A percentile compares a stretch with the other conserved stretches of the same genome.
phyloP scores from a whole-genome alignment of 495 filamentous ascomycete genomes.

The Thermothielavioides terrestris region DNA sequence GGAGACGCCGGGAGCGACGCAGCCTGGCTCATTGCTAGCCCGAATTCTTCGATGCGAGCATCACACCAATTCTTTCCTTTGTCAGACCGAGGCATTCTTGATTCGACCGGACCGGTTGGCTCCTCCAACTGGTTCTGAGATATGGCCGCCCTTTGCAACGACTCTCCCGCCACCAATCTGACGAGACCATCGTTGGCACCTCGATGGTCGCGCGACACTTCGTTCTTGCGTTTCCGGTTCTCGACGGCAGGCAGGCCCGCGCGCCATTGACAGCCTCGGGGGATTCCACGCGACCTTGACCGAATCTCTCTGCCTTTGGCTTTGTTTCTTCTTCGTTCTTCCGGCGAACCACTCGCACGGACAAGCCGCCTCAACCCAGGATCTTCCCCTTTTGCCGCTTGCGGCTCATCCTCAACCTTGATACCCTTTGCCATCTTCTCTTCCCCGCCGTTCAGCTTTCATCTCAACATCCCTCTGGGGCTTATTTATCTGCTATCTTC shows the following conservation, averaged over 20 bases:
- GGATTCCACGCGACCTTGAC: neutral
- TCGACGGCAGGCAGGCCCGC: slow-evolving; percentile 8
- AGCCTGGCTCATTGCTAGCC: slow-evolving; percentile 11
- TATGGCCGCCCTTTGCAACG: neutral
- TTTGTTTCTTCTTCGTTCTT: slow-evolving; percentile 8
- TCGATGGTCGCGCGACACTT: neutral
- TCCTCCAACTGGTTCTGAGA: neutral
- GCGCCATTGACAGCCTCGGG: neutral
- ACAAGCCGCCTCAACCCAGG: neutral
- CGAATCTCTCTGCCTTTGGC: neutral
- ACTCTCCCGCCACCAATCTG: neutral
- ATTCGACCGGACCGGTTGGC: slow-evolving; percentile 3
- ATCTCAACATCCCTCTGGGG: neutral
- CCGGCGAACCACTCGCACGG: neutral
- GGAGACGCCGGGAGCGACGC: neutral
- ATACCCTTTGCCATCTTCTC: slow-evolving; percentile 3
- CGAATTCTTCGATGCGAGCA: slow-evolving; percentile 39
- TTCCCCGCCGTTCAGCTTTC: neutral
- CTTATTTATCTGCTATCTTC: neutral
- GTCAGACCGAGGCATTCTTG: slow-evolving; percentile 23
- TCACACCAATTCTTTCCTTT: slow-evolving; percentile 35
- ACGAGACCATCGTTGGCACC: neutral
- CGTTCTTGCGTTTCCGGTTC: neutral
- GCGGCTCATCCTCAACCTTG: slow-evolving; percentile 7
- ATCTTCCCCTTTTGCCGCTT: slow-evolving; percentile 6